Evolutionary conservation across 1,284 basidiomycete species (phyloP), one percentile per base, ranked within the genome.

Genomic region (Boletellus deceptivus): DNA sequence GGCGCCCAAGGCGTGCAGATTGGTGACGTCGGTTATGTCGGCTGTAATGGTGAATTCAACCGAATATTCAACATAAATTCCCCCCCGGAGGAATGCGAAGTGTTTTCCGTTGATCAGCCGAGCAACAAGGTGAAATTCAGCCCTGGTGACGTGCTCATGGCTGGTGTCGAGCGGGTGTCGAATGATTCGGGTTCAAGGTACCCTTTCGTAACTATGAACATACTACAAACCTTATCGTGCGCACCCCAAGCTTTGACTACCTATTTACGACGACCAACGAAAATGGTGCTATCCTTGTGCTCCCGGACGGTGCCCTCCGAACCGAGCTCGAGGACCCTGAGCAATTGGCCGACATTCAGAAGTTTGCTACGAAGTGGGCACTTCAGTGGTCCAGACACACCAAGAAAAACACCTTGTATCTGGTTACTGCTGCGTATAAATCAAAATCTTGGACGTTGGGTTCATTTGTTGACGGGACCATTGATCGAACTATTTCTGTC

Each of bases 401-500:
- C 16, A 29, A 38, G 16, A 7, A 38, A 27, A 11, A 11, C 6
- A 53, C 55, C 33, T 50, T 57, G 17, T 57, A 57, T 18, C 37
- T 57, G 14, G 25, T 57, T 16, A 57, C 55, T 2, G 55, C 48
- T 1, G 48, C 53, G 13, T 41, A 46, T 13, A 56, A 54, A 31
- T 18, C 55, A 6, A 18, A 22, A 3, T 53, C 55, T 17, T 57
- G 55, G 55, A 31, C 34, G 3, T 46, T 57, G 5, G 50, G 17
- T 0, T 53, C 55, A 2, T 57, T 57, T 29, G 9, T 41, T 7
- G 16, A 45, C 3, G 22, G 33, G 9, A 3, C 14, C 2, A 7
- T 4, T 4, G 14, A 8, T 14, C 14, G 5, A 34, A 16, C 2
- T 6, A 13, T 34, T 16, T n/a, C 16, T 8, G 14, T 34, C 14